These are phyloP conservation scores for Delonix regia DNA, from an alignment of 306 rosid genomes.

Conservation along the genomic window DNA sequence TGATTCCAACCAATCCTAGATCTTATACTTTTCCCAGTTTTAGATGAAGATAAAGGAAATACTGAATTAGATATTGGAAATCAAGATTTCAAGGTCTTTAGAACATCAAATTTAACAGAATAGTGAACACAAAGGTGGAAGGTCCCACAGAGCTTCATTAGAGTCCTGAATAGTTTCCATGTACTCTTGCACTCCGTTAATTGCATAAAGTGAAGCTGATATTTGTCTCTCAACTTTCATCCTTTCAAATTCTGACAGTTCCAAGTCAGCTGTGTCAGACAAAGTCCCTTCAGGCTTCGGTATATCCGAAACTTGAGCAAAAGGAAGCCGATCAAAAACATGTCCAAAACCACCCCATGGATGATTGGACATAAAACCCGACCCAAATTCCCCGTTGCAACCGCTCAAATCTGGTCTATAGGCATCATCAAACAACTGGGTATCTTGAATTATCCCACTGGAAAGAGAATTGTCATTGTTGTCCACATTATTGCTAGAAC, in stretches of 20 bases:
- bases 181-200: constrained; percentile 82
- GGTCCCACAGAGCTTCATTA: constrained; percentile 67
- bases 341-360: constrained; percentile 48
- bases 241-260: constrained; percentile 65
- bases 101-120: constrained; percentile 40
- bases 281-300: constrained; percentile 31
- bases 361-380: constrained; percentile 30
- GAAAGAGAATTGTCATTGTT: constrained; percentile 23
- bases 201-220: constrained; percentile 82
- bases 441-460: constrained; percentile 23
- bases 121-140: constrained; percentile 68
- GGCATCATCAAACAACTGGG: constrained; percentile 49
- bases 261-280: constrained; percentile 38
- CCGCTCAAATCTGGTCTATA: constrained; percentile 74
- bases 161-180: constrained; percentile 75
- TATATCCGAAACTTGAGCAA: constrained; percentile 49
- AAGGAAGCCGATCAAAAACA: constrained; percentile 47
- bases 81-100: constrained; percentile 19
- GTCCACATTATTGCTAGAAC: constrained; percentile 14
- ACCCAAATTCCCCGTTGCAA: constrained; percentile 47
- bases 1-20: constrained; percentile 29
- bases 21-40: neutral
- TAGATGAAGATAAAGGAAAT: neutral
- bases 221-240: constrained; percentile 89
- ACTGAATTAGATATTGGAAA: constrained; percentile 4